Evolutionary conservation across 257 asterid genomes (phyloP).

Genomic region (Capsicum rhomboideum): DNA sequence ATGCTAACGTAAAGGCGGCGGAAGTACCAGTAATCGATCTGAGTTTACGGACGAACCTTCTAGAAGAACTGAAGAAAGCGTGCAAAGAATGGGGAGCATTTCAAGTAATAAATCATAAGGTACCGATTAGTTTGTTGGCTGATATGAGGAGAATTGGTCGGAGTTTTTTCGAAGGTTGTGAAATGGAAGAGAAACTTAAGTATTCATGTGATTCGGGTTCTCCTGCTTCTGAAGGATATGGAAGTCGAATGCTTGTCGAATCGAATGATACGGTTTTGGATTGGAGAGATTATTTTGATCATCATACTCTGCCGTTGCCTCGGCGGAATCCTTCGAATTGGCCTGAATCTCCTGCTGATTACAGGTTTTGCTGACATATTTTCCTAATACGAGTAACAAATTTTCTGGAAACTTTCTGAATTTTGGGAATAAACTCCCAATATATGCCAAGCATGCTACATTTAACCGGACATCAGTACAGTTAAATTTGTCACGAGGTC

Average conservation of each 20-base stretch:
- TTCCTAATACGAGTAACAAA: neutral
- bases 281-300: constrained; percentile 94
- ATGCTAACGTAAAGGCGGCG: neutral
- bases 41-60: constrained; percentile 10
- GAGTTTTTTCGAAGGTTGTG: constrained; percentile 54
- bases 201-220: constrained; percentile 54
- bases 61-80: constrained; percentile 33
- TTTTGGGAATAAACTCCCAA: neutral
- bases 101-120: constrained; percentile 67
- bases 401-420: neutral
- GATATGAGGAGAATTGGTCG: constrained; percentile 46
- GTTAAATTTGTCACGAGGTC: no score
- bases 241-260: constrained; percentile 74
- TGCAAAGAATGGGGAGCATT: constrained; percentile 91
- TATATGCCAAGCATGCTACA: neutral
- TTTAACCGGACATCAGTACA: no score
- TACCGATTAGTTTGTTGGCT: constrained; percentile 40
- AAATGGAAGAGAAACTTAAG: constrained; percentile 49
- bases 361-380: constrained; percentile 38
- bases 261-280: constrained; percentile 70
- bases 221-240: constrained; percentile 92
- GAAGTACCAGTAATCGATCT: constrained; percentile 46
- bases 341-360: constrained; percentile 63
- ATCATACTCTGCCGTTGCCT: constrained; percentile 69
- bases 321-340: constrained; percentile 62